Base-by-base conservation (phyloP, 2,329 filamentous ascomycete genomes). In the Trichoderma breve region DNA sequence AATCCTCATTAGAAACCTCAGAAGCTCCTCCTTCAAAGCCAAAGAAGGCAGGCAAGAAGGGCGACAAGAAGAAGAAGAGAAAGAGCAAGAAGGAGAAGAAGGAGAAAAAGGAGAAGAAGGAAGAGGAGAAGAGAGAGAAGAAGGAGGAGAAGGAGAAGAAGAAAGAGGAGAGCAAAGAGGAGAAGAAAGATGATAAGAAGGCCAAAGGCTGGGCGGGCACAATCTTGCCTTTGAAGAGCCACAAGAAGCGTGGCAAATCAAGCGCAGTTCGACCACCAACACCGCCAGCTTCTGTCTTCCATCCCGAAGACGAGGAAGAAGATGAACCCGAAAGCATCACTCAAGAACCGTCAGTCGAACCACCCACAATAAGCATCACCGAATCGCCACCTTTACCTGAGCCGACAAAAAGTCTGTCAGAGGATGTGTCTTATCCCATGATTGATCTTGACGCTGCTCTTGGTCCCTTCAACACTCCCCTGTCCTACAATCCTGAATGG, bases 391-490 rank as follows among this genome's bases (percentile, higher is more conserved):
- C 79, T 3, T 75, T 68, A 61, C 77, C 75, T 66, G 75, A 77
- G 18, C 73, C 80, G 3, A 82, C 83, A 77, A 83, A 82, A 57
- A 81, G 72, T 21, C 72, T 74, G 4, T 86, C 89, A 9, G 89
- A 91, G 61, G 93, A 97, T 72, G 80, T 88, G 3, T 87, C 91
- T 67, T 93, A 90, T 77, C 91, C 93, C 8, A 92, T 98, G 80
- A 97, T 99, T 74, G 96, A 99, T 80, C 84, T 99, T 55, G 96
- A 99, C 82, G 95, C 95, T 21, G 96, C 95, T 30, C 86, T 98
- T 1, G 95, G 94, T 2, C 94, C 95, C 0, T 97, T 97, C 81
- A 96, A 97, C 77, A 97, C 94, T 0, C 92, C 93, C 30, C 84
- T 90, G 2, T 84, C 84, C 36, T 85, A 85, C 12, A 90, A 90